Base-by-base conservation (phyloP, 78 protist genomes). In the Pigoraptor vietnamica region DNA sequence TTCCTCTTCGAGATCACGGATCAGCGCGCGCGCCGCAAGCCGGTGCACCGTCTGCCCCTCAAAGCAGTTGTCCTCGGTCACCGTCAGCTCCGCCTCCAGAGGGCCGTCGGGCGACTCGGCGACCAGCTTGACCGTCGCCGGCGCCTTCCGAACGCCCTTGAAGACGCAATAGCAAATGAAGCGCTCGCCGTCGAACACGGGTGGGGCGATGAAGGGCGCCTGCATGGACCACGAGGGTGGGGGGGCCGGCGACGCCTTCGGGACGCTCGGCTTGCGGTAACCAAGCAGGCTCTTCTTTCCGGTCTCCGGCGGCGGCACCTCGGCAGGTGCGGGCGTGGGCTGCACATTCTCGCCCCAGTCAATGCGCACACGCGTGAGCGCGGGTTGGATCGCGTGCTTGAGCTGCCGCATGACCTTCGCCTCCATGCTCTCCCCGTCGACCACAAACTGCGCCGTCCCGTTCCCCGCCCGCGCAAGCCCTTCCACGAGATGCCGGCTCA, bases 381-480 rank as follows among this genome's bases (percentile, higher is more conserved):
- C 86, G 35, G 94, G 94, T 34, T 90, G 91, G 39, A 87, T 56
- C 25, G 95, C 93, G 10, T 86, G 81, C 89, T 95, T 92, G 40
- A 95, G 93, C 40, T 93, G 95, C 10, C 90, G 39, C 39, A 93
- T 23, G 37, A 93, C 93, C 23, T 14, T 82, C 14, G 81, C 82
- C 35, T 67, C 55, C 39, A 95, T 39, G 81, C 90, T 24, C n/a
- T 55, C 67, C 24, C 39, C 87, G 25, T 92, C 96, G 24, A 24
- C 32, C n/a, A 95, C 94, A 56, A 93, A 90, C 37, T 89, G 89
- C 24, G 96, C 93, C 48, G 87, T 94, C 24, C 98, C 98, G 35
- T 93, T 88, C 56, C 97, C 95, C n/a, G 88, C 92, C 35, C 95
- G 91, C 37, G 98, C 96, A 40, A 97, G 86, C 29, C 97, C 97